Evolutionary conservation across 805 yeast species (phyloP).

Genomic region (Starmerella kuoi): DNA sequence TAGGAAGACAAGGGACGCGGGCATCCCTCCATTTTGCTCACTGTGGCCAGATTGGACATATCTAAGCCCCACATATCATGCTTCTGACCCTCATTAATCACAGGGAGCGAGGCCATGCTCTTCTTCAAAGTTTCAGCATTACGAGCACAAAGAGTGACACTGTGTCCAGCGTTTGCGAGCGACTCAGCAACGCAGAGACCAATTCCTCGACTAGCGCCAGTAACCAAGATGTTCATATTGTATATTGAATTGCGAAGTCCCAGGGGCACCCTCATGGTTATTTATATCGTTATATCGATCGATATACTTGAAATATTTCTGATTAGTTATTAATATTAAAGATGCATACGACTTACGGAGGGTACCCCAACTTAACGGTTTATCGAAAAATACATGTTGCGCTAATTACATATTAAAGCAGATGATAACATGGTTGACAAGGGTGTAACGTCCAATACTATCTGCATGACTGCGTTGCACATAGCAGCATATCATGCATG

Average conservation of each 20-base stretch:
- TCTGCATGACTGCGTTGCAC: no score
- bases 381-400: no score
- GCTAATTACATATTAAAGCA: no score
- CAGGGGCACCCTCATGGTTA: no score
- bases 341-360: no score
- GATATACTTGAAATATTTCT: no score
- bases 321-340: no score
- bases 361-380: no score
- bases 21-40: slow-evolving; percentile 4
- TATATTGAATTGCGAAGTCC: background rate
- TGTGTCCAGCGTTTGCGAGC: slow-evolving; percentile 42
- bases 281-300: no score
- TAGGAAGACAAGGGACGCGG: slow-evolving; percentile 32
- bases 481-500: no score
- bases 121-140: slow-evolving; percentile 31
- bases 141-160: slow-evolving; percentile 42
- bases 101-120: slow-evolving; percentile 21
- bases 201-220: slow-evolving; percentile 62
- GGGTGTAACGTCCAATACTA: no score
- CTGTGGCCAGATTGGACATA: slow-evolving; percentile 10
- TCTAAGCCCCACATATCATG: slow-evolving; percentile 18
- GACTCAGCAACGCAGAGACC: slow-evolving; percentile 45
- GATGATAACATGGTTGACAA: no score
- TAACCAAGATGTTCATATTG: slow-evolving; percentile 29
- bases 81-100: slow-evolving; percentile 7